A percentile compares a stretch with the other conserved stretches of the same genome.
phyloP scores from a whole-genome alignment of 306 rosid genomes.

The Pyrus bretschneideri region DNA sequence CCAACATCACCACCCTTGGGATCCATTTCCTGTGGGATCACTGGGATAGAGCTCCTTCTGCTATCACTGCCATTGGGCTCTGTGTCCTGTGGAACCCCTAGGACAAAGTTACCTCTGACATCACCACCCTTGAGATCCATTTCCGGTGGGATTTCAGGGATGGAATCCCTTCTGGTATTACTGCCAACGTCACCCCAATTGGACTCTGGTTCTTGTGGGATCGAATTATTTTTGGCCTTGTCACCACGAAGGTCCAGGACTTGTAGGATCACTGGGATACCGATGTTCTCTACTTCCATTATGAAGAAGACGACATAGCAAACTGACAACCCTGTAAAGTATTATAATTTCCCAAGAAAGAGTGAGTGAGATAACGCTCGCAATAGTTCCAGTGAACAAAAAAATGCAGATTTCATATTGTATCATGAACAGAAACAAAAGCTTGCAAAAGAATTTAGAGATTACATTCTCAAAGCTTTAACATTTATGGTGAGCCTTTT shows the following conservation, averaged over 20 bases:
- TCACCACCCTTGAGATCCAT: not conserved
- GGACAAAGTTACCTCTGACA: not conserved
- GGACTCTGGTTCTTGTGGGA: slow-evolving; percentile 15
- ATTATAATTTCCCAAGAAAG: slow-evolving; percentile 12
- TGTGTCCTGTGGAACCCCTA: not conserved
- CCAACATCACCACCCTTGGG: not conserved
- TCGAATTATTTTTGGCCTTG: not conserved
- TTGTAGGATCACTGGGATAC: slow-evolving; percentile 23
- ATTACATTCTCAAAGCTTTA: not conserved
- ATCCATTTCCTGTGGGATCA: slow-evolving; percentile 1
- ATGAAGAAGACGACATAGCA: slow-evolving; percentile 11
- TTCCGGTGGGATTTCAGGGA: not conserved
- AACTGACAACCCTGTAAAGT: slow-evolving; percentile 35
- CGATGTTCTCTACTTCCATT: slow-evolving; percentile 38
- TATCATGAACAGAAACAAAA: not conserved
- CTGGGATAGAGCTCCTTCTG: not conserved
- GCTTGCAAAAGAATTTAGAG: not conserved
- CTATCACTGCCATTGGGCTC: not conserved
- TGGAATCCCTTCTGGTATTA: not conserved
- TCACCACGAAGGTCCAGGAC: not conserved
- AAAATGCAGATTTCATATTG: not conserved
- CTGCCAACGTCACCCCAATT: not conserved
- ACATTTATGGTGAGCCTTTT: not conserved
- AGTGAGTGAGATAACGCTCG: not conserved
- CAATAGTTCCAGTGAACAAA: not conserved